Base-by-base conservation (phyloP, 2,329 filamentous ascomycete genomes). In the Davidsoniella virescens region DNA sequence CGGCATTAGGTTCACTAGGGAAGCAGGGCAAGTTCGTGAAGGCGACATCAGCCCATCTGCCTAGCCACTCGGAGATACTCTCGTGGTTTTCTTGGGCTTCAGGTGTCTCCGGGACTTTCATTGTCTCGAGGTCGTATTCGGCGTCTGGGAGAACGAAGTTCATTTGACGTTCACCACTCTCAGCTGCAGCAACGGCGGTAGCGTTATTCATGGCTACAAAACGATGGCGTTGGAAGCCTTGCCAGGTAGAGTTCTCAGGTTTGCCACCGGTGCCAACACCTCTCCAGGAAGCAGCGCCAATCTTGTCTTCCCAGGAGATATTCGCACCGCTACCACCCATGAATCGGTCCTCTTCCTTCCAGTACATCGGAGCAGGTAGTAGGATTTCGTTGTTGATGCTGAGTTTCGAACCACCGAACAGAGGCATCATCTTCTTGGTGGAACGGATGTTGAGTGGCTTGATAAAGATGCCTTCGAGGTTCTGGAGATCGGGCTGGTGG, bases 171-270 rank as follows among this genome's bases (percentile, higher is more conserved):
- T 68, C 62, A 10, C 63, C 64, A 2, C 63, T 57, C 56, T 80
- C 73, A 2, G 72, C 73, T 5, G 62, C 59, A 5, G 59, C 58
- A 3, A 83, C 67, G 51, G 69, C 71, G 6, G 79, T 82, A 9
- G 68, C 73, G 57, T 87, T 87, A 58, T 80, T 73, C 78, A 87
- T 82, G 43, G 77, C 70, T 2, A 86, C 72, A 59, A 87, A 84
- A 2, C 84, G 79, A 59, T 87, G 83, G 3, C 83, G 76, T 55
- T 87, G 82, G 58, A 86, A 87, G 0, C 77, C 73, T 9, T 69
- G 73, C 83, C 83, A 87, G 57, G 79, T 86, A 25, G 70, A 57
- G 61, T 68, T 58, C 56, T 69, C 65, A 56, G 82, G 78, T 38
- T 64, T 64, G 1, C 80, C 80, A 2, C 80, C 80, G 1, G 79